These are phyloP conservation scores for Centrapalus pauciflorus DNA, from an alignment of 129 eudicot species.

Conservation along the genomic window DNA sequence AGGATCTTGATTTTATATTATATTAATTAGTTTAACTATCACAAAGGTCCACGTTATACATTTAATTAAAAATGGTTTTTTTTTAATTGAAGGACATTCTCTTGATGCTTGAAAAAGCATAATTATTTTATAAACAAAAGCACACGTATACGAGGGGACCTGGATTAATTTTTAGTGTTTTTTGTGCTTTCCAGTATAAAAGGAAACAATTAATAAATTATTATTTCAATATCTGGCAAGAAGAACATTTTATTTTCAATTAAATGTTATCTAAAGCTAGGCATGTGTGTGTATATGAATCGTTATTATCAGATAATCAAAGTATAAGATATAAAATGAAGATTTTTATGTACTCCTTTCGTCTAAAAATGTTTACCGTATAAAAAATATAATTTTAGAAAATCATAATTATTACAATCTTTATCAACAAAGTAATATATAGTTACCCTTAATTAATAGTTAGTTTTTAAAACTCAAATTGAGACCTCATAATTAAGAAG, in stretches of 20 bases:
- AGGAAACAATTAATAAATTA: neutral
- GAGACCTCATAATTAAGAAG: neutral
- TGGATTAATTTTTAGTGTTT: neutral
- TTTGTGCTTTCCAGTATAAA: neutral
- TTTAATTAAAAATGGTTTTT: neutral
- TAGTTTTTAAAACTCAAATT: neutral
- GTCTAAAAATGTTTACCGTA: too few species aligned
- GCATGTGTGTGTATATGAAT: too few species aligned
- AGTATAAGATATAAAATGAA: too few species aligned
- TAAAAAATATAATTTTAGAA: too few species aligned
- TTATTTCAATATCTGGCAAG: neutral
- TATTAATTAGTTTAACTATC: neutral
- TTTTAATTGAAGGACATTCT: neutral
- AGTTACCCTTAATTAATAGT: neutral
- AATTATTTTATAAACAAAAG: neutral
- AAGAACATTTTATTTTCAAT: too few species aligned
- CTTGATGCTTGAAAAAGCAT: neutral
- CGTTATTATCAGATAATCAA: too few species aligned
- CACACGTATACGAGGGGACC: constrained; percentile 18
- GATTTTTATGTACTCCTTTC: too few species aligned
- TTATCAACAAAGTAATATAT: too few species aligned
- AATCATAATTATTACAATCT: too few species aligned
- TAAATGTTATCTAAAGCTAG: too few species aligned
- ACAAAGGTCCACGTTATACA: neutral
- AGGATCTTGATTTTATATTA: constrained; percentile 9